These are phyloP conservation scores for Monosporascus cannonballus DNA, from an alignment of 2,329 filamentous ascomycete genomes.

Conservation along the genomic window DNA sequence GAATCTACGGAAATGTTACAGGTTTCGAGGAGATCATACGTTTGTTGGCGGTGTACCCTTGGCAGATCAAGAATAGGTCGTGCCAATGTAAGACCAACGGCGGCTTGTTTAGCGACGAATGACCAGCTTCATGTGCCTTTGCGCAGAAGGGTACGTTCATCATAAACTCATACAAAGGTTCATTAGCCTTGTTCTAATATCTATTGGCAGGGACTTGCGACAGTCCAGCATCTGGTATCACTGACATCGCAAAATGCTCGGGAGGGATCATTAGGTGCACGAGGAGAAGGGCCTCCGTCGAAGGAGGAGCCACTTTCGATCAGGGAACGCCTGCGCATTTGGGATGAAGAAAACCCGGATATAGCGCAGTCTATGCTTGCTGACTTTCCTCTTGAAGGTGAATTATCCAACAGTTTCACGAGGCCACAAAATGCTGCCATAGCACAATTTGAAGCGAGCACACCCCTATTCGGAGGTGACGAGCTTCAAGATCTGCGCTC, in stretches of 20 bases:
- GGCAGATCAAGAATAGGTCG: conserved; percentile 8
- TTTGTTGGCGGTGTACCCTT: conserved; percentile 26
- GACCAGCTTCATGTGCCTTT: conserved; percentile 1
- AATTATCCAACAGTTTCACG: conserved; percentile 29
- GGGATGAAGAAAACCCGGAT: conserved; percentile 32
- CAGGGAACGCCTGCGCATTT: conserved; percentile 35
- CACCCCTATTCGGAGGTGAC: conserved; percentile 29
- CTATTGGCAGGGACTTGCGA: conserved; percentile 17
- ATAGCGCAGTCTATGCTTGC: conserved; percentile 14
- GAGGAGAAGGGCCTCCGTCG: conserved; percentile 1
- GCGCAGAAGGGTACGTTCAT: conserved; percentile 18
- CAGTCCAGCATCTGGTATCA: conserved; percentile 14
- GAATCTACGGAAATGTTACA: conserved; percentile 18
- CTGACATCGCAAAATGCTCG: not conserved
- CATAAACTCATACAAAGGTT: not conserved
- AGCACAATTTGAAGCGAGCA: conserved; percentile 21
- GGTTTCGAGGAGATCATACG: conserved; percentile 20
- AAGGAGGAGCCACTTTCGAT: conserved; percentile 20
- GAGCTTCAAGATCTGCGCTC: conserved; percentile 31
- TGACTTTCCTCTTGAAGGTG: conserved; percentile 23
- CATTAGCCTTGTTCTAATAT: conserved; percentile 5
- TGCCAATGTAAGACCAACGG: conserved; percentile 4
- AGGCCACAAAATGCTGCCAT: conserved; percentile 27
- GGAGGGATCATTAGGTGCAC: not conserved
- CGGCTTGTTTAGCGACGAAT: conserved; percentile 6